These are phyloP conservation scores for Lepidium aucheri DNA, from an alignment of 345 rosid species.

Conservation along the genomic window DNA sequence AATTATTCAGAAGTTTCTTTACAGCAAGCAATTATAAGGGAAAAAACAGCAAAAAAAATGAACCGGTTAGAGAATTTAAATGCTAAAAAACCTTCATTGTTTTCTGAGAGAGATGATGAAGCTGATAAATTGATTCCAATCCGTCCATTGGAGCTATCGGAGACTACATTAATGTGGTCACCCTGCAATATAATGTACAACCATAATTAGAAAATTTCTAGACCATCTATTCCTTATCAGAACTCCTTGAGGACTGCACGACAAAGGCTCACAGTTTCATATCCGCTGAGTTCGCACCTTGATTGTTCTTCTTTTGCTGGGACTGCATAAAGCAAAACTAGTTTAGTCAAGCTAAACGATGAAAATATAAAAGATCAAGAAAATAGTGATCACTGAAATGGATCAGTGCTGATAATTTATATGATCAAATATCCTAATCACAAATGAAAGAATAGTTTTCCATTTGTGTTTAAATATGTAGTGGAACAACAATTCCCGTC, in stretches of 20 bases:
- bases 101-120: slow-evolving; percentile 5
- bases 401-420: neutral
- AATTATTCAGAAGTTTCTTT: neutral
- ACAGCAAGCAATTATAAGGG: slow-evolving; percentile 1
- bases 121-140: slow-evolving; percentile 2
- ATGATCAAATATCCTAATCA: neutral
- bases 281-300: slow-evolving; percentile 22
- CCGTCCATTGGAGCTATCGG: slow-evolving; percentile 14
- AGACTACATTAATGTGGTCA: slow-evolving; percentile 5
- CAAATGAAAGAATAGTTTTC: neutral
- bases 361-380: neutral
- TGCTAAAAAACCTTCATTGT: slow-evolving; percentile 8
- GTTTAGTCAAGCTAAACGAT: slow-evolving; percentile 3
- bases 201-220: neutral
- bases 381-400: neutral
- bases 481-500: slow-evolving; percentile 12
- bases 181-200: neutral
- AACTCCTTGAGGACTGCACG: neutral
- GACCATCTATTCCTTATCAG: neutral
- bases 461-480: slow-evolving; percentile 20
- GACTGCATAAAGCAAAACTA: slow-evolving; percentile 20
- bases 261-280: slow-evolving; percentile 33
- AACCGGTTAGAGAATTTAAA: neutral
- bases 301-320: slow-evolving; percentile 13
- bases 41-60: neutral